Percentiles rank a stretch among this genome's conserved stretches.
Evolutionary conservation across 768 basidiomycete species (phyloP).

Genomic region (Ephemerocybe angulata): DNA sequence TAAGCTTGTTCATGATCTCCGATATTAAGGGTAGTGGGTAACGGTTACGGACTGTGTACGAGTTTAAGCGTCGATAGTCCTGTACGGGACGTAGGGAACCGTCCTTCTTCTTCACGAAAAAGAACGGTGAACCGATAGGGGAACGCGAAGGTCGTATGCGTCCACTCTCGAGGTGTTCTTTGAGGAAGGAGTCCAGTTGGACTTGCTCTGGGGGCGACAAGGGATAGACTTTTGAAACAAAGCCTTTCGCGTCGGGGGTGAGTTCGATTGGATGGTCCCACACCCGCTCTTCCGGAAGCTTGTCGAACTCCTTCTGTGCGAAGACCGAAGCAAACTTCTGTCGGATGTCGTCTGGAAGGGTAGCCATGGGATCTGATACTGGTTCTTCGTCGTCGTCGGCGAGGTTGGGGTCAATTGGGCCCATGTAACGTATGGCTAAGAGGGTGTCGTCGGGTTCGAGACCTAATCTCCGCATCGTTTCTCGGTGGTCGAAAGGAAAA

Average conservation of each 20-base stretch:
- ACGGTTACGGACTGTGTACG: slow-evolving; percentile 27
- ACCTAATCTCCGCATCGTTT: too few relatives aligned
- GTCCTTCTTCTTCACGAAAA: slow-evolving; percentile 26
- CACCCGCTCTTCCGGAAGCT: slow-evolving; percentile 2
- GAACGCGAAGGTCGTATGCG: slow-evolving; percentile 28
- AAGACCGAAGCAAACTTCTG: not conserved
- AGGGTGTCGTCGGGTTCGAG: too few relatives aligned
- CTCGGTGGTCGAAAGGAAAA: not conserved
- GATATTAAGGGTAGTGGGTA: slow-evolving; percentile 34
- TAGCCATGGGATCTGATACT: not conserved
- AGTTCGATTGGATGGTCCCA: slow-evolving; percentile 37
- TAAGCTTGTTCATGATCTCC: slow-evolving; percentile 26
- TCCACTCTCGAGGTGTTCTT: slow-evolving; percentile 22
- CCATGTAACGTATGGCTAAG: too few relatives aligned
- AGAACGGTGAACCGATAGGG: slow-evolving; percentile 12
- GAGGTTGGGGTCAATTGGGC: too few relatives aligned
- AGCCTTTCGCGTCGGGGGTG: slow-evolving; percentile 21
- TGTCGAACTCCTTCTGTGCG: not conserved
- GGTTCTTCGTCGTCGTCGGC: too few relatives aligned
- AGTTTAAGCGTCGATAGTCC: slow-evolving; percentile 30
- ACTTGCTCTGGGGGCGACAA: slow-evolving; percentile 17
- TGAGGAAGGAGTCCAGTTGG: slow-evolving; percentile 21
- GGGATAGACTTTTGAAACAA: slow-evolving; percentile 20
- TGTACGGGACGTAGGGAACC: slow-evolving; percentile 20
- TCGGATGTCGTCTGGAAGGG: not conserved